Conservation (phyloP, 2,329 filamentous ascomycete genomes). For the Bretziella fagacearum region DNA sequence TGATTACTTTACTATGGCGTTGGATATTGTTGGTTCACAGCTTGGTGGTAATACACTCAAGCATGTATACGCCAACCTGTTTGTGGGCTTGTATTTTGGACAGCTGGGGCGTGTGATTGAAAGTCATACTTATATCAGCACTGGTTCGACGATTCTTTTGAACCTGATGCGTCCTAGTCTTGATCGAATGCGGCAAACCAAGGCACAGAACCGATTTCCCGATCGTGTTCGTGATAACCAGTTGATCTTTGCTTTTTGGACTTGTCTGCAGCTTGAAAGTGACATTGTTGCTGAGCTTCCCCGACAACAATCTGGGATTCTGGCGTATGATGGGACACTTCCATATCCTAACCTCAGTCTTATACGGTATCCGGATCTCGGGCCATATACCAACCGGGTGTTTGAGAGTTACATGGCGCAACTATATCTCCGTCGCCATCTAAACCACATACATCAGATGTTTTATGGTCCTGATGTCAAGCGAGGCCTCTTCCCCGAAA, state of each 20-base stretch:
- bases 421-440: constrained; percentile 44
- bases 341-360: constrained; percentile 43
- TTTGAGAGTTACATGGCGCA: constrained; percentile 45
- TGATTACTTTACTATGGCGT: constrained; percentile 74
- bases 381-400: constrained; percentile 30
- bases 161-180: constrained; percentile 61
- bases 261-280: constrained; percentile 82
- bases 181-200: constrained; percentile 27
- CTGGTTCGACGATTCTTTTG: constrained; percentile 41
- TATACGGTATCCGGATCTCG: constrained; percentile 6
- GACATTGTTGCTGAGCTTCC: constrained; percentile 81
- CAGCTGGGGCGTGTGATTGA: constrained; percentile 76
- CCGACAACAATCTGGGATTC: constrained; percentile 41
- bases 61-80: constrained; percentile 68
- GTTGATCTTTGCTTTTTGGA: constrained; percentile 72
- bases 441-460: constrained; percentile 45
- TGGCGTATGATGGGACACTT: constrained; percentile 46
- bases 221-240: constrained; percentile 36
- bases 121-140: constrained; percentile 50
- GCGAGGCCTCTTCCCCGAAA: constrained; percentile 15
- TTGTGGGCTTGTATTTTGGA: constrained; percentile 77
- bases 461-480: constrained; percentile 32
- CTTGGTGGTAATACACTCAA: constrained; percentile 63
- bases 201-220: constrained; percentile 24
- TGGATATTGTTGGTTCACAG: constrained; percentile 70